Base-by-base conservation (phyloP, 1,284 basidiomycete genomes). In the Fomitopsis betulina region DNA sequence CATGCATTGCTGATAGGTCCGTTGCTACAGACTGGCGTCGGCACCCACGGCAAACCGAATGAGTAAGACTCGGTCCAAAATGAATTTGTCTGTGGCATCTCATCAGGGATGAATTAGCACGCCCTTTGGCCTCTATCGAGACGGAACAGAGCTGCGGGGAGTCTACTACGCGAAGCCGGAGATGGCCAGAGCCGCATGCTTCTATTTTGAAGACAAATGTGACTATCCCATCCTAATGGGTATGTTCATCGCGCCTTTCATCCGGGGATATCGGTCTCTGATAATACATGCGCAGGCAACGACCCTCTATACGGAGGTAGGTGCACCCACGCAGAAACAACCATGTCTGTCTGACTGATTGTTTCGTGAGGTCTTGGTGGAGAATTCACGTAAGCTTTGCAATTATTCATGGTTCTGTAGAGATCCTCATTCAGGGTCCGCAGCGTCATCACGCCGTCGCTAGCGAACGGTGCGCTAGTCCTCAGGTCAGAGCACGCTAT, bases 221-320 rank as follows among this genome's bases (percentile, higher is more conserved):
- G 85, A 94, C 74, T 91, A 89, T 68, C 86, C 90, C 0, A 87
- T 94, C 51, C 69, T 93, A 9, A 74, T 94, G 52, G 91, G 89
- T 88, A 62, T 61, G 76, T 25, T 25, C 8, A 25, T 25, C 42
- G 25, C 25, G 15, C 19, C 45, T 21, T 47, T 30, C 25, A 6
- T 7, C 45, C 6, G 13, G 13, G 9, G 12, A 47, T 12, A 5
- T 17, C 15, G 15, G 10, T 7, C 17, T 7, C 56, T 53, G n/a
- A 57, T 5, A 21, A 8, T 17, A 19, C 7, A 2, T 37, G 17
- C 6, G 45, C 21, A 91, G 89, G 87, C 12, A 94, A 94, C 65
- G 90, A 93, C 69, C 86, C 87, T 8, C 72, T 89, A 4, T 93
- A 94, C 63, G 92, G 92, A 60, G 92, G 91, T 86, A 67, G 58